Evolutionary conservation across 345 rosid genomes (phyloP).

Genomic region (Brassica rapa): DNA sequence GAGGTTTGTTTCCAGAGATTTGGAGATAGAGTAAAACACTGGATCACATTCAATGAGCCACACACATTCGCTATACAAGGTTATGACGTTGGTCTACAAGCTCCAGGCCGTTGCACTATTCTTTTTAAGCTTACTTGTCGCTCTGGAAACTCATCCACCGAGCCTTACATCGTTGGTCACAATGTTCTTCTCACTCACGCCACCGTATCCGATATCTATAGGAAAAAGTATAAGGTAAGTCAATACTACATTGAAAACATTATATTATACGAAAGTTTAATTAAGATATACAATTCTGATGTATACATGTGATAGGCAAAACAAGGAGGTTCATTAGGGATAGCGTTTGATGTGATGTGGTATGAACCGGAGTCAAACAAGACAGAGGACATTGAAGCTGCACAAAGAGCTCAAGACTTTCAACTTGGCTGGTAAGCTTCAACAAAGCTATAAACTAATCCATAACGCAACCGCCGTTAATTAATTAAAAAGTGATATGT

Average conservation of each 20-base stretch:
- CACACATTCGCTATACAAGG: conserved; percentile 84
- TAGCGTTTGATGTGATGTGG: conserved; percentile 85
- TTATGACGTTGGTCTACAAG: conserved; percentile 81
- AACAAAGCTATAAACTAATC: not conserved
- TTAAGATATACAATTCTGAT: not conserved
- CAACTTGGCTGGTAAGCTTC: conserved; percentile 79
- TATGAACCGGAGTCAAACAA: conserved; percentile 62
- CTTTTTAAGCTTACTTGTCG: conserved; percentile 62
- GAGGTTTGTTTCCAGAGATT: conserved; percentile 84
- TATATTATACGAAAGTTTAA: not conserved
- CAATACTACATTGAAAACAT: not conserved
- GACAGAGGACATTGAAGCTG: conserved; percentile 65
- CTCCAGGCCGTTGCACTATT: conserved; percentile 88
- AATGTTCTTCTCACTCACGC: conserved; percentile 75
- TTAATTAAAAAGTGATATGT: not conserved
- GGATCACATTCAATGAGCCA: conserved; percentile 97
- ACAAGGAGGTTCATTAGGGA: conserved; percentile 75
- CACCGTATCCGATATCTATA: conserved; percentile 59
- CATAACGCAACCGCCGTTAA: not conserved
- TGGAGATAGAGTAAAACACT: conserved; percentile 90
- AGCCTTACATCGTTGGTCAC: conserved; percentile 91
- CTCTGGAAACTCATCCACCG: conserved; percentile 82
- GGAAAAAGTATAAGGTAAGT: conserved; percentile 71
- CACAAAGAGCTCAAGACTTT: conserved; percentile 95
- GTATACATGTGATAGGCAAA: conserved; percentile 45